phyloP scores from a whole-genome alignment of 805 yeast genomes.

The Metschnikowia borealis region DNA sequence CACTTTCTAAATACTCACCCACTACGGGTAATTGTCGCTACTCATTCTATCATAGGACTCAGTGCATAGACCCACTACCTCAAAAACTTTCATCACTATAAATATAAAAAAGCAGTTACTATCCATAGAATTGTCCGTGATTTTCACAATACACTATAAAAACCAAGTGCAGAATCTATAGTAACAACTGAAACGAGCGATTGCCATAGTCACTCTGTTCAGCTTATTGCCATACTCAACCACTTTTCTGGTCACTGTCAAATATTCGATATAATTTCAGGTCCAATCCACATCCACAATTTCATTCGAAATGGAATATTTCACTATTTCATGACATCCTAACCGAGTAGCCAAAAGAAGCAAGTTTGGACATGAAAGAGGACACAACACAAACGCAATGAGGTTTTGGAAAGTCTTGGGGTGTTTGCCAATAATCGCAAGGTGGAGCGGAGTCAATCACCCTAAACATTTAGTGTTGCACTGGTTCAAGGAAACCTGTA shows the following conservation, averaged over 20 bases:
- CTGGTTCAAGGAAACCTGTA: no score
- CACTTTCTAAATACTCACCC: no score
- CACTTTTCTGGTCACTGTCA: no score
- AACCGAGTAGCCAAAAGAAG: slow-evolving; percentile 67
- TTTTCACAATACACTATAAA: no score
- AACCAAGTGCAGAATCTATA: no score
- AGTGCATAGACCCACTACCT: no score
- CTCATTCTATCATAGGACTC: no score
- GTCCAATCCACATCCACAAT: slow-evolving; percentile 58
- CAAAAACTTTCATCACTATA: not conserved
- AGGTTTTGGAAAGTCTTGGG: slow-evolving; percentile 67
- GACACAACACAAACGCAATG: slow-evolving; percentile 36
- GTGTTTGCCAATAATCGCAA: slow-evolving; percentile 79
- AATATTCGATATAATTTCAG: no score
- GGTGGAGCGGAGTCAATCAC: slow-evolving; percentile 80
- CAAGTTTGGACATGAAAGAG: slow-evolving; percentile 51
- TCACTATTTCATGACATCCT: slow-evolving; percentile 54
- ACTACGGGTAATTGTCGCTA: no score
- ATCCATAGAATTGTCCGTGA: no score
- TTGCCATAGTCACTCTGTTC: not conserved
- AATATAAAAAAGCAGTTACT: not conserved
- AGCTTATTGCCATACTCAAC: no score
- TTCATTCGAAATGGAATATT: slow-evolving; percentile 48
- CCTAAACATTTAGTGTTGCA: no score
- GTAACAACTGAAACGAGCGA: not conserved